Base-by-base conservation (phyloP, 2,329 filamentous ascomycete genomes). In the Ceratocystis harringtonii region DNA sequence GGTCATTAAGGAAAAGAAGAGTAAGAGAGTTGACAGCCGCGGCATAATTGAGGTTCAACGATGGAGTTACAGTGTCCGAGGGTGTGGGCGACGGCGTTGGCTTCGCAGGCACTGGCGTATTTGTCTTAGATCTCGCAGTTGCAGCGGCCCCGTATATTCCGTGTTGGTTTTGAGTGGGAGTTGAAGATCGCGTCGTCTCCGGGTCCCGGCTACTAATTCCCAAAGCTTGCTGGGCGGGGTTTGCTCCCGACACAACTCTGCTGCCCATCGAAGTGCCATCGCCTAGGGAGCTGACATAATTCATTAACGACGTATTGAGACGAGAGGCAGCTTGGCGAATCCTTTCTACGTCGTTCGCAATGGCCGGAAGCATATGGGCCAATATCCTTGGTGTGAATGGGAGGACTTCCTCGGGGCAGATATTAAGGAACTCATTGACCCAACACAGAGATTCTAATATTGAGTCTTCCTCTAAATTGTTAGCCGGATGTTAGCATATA, bases 381-480 rank as follows among this genome's bases (percentile, higher is more conserved):
- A 99, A 78, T 36, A 99, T 86, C 70, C 90, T 89, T 25, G 95
- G 95, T 0, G 95, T 94, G 74, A 97, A 97, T 3, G 89, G 89
- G 52, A 99, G 80, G 3, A 99, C 95, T 72, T 99, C 94, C 73
- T 96, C 94, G 0, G 94, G 92, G 70, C 92, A 96, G 58, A 99
- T 97, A 69, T 97, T 92, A 70, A 99, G 88, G 73, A 99, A 96
- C 67, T 88, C 89, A 69, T 96, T 91, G 69, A 99, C 91, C 94
- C 94, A 99, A 68, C 90, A 84, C 32, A 99, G 79, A 2, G 92
- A 91, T 64, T 95, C 95, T 48, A 96, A 80, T 57, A 96, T 83
- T 69, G 95, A 92, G 71, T 96, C 90, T 73, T 97, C 91, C 73
- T 96, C 92, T 86, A 73, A 70, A 64, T 48, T 2, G 8, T 32